phyloP scores from a whole-genome alignment of 2,329 filamentous ascomycete genomes.

The Aspergillus sp. region DNA sequence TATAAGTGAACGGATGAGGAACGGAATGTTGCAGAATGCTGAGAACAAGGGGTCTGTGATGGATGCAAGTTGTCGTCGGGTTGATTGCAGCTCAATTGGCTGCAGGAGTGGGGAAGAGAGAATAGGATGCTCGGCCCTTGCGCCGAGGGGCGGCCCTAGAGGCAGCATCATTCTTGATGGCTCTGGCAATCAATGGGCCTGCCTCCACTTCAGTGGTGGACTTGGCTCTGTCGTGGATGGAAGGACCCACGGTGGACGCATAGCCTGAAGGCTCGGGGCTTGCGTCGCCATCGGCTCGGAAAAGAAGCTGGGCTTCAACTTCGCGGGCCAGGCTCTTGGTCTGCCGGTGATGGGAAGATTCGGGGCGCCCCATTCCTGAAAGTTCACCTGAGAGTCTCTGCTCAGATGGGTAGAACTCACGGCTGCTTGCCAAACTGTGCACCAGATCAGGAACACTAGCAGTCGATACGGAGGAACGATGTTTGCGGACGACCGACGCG shows the following conservation, averaged over 20 bases:
- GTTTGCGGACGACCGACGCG: slow-evolving; percentile 49
- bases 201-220: slow-evolving; percentile 39
- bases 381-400: slow-evolving; percentile 25
- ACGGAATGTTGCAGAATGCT: slow-evolving; percentile 1
- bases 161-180: slow-evolving; percentile 26
- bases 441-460: slow-evolving; percentile 49
- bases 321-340: slow-evolving; percentile 41
- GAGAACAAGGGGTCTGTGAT: background rate
- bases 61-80: background rate
- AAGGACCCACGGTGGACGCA: slow-evolving; percentile 20
- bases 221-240: slow-evolving; percentile 39
- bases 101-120: slow-evolving; percentile 28
- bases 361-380: slow-evolving; percentile 18
- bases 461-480: slow-evolving; percentile 50
- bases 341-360: slow-evolving; percentile 36
- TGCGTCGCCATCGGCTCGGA: slow-evolving; percentile 29
- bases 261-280: slow-evolving; percentile 31
- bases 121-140: slow-evolving; percentile 48
- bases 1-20: slow-evolving; percentile 19
- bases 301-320: slow-evolving; percentile 31
- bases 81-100: slow-evolving; percentile 11
- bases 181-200: slow-evolving; percentile 15
- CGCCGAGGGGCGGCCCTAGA: slow-evolving; percentile 32
- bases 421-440: slow-evolving; percentile 43
- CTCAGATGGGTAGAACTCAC: slow-evolving; percentile 37